These are phyloP conservation scores for Neurospora sp. DNA, from an alignment of 495 filamentous ascomycete species.

Conservation along the genomic window DNA sequence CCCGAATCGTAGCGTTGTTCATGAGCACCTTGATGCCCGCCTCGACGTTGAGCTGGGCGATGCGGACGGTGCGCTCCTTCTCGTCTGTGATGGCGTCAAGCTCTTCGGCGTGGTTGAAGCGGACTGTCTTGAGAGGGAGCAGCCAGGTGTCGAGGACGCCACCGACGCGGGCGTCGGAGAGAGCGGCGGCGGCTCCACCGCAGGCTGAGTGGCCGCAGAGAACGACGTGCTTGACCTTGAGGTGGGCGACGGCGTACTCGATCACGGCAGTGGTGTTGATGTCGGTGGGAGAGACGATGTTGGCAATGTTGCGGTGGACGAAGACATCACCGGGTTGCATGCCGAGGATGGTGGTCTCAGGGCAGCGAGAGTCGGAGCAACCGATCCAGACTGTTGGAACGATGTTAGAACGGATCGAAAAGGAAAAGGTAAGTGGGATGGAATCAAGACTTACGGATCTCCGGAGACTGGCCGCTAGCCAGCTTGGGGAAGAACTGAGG, in stretches of 20 bases:
- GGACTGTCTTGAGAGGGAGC: slow-evolving; percentile 55
- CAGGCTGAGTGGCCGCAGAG: slow-evolving; percentile 78
- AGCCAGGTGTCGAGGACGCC: slow-evolving; percentile 76
- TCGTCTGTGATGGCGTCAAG: slow-evolving; percentile 38
- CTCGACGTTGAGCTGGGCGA: slow-evolving; percentile 62
- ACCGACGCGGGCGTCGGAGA: slow-evolving; percentile 58
- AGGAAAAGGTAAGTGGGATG: not conserved
- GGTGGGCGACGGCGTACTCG: slow-evolving; percentile 64
- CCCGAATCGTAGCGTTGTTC: slow-evolving; percentile 48
- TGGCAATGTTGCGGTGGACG: slow-evolving; percentile 91
- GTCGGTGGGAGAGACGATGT: slow-evolving; percentile 69
- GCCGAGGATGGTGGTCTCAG: slow-evolving; percentile 74
- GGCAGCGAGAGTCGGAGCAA: slow-evolving; percentile 82
- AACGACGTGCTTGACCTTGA: slow-evolving; percentile 74
- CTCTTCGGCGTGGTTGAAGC: slow-evolving; percentile 43
- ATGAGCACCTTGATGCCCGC: slow-evolving; percentile 54
- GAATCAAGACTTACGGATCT: slow-evolving; percentile 45
- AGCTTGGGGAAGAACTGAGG: slow-evolving; percentile 64
- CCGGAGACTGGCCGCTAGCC: slow-evolving; percentile 57
- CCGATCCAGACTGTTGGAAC: slow-evolving; percentile 63
- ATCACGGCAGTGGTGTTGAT: slow-evolving; percentile 69
- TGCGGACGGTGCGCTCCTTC: slow-evolving; percentile 37
- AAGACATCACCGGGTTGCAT: slow-evolving; percentile 84
- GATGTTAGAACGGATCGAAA: not conserved
- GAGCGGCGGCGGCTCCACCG: slow-evolving; percentile 63